Conservation (phyloP, 75 land plant species). For the Pinus tabuliformis region DNA sequence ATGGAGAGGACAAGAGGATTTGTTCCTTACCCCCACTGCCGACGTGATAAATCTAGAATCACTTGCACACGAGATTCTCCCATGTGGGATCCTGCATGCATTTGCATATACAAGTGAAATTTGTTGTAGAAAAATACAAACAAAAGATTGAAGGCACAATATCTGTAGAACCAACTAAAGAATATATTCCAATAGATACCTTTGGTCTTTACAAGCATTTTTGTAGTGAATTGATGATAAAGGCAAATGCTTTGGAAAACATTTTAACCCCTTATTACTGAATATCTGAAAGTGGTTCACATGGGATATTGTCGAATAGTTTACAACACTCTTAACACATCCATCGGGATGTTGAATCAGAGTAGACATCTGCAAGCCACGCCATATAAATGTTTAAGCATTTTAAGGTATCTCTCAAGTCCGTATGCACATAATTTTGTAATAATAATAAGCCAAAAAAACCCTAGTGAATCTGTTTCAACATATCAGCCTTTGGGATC, state of each 20-base stretch:
- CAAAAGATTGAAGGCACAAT: neutral
- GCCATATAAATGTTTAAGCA: neutral
- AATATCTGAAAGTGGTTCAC: neutral
- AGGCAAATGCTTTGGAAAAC: conserved; percentile 1
- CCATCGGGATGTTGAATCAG: conserved; percentile 5
- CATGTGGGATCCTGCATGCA: neutral
- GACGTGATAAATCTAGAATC: conserved; percentile 5
- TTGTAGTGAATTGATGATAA: conserved; percentile 5
- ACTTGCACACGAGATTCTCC: neutral
- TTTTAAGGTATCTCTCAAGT: neutral
- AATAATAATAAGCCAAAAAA: neutral
- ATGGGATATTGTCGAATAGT: neutral
- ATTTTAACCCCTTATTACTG: neutral
- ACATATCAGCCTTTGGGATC: neutral
- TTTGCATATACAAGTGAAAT: conserved; percentile 2
- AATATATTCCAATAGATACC: neutral
- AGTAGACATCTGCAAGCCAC: conserved; percentile 7
- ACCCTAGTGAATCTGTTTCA: neutral
- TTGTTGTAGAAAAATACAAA: neutral
- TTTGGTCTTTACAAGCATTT: neutral
- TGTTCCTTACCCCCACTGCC: conserved; percentile 6
- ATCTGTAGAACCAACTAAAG: neutral
- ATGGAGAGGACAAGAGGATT: neutral
- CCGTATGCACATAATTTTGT: neutral
- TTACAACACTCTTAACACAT: neutral